Conservation (phyloP, 2,329 filamentous ascomycete species). For the Alternaria sp. region DNA sequence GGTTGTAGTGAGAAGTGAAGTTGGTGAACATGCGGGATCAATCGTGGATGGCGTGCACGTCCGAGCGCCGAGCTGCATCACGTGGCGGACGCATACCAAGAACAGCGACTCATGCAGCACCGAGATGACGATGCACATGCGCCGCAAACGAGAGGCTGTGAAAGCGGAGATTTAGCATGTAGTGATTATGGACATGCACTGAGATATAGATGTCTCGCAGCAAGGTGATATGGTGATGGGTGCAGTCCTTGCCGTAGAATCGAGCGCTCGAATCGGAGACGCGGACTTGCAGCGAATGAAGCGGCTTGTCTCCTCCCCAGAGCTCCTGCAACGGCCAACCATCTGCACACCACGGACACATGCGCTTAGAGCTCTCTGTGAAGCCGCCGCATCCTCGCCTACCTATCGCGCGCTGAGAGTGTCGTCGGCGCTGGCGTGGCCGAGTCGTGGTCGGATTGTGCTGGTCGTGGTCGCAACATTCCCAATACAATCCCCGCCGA, state of each 20-base stretch:
- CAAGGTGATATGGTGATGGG: not conserved
- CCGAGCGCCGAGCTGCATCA: conserved; percentile 9
- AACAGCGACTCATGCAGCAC: conserved; percentile 5
- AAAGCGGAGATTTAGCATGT: not conserved
- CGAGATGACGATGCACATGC: conserved; percentile 5
- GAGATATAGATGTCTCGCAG: not conserved
- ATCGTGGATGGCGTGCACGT: conserved; percentile 10
- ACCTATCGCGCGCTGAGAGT: not conserved
- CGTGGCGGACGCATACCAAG: conserved; percentile 3
- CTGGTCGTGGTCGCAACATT: conserved; percentile 12
- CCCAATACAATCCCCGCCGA: conserved; percentile 24
- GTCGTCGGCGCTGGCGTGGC: conserved; percentile 1
- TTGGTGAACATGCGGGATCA: conserved; percentile 15
- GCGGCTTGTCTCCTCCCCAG: conserved; percentile 10
- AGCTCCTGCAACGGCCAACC: conserved; percentile 7
- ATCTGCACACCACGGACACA: conserved; percentile 1
- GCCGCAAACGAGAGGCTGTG: not conserved
- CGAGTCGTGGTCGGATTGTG: conserved; percentile 10
- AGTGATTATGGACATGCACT: not conserved
- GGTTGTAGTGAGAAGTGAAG: conserved; percentile 5
- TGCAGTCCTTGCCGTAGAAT: not conserved
- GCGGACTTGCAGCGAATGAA: conserved; percentile 31
- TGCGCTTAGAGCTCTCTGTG: not conserved
- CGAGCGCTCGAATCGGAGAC: conserved; percentile 28
- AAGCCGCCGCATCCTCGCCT: not conserved